Evolutionary conservation across 169 alveolate genomes (phyloP).

Genomic region (Eimeria brunetti): DNA sequence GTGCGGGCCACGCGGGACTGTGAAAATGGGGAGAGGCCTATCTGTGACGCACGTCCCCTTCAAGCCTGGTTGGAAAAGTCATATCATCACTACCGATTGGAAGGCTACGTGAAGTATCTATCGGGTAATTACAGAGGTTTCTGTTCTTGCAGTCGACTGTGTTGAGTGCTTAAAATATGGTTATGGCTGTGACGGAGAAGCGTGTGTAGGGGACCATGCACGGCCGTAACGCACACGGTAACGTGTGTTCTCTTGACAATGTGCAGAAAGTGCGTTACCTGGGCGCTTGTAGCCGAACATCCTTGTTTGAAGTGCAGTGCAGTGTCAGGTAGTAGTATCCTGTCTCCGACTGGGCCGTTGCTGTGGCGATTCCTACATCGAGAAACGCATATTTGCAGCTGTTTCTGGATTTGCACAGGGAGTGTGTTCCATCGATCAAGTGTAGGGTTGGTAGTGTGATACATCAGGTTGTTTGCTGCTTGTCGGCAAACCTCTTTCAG

Average conservation of each 20-base stretch:
- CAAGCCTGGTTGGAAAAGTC: too few relatives aligned
- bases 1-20: too few relatives aligned
- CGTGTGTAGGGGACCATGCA: neutral
- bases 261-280: neutral
- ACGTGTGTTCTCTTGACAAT: neutral
- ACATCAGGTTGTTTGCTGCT: too few relatives aligned
- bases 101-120: too few relatives aligned
- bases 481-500: too few relatives aligned
- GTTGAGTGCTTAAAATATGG: too few relatives aligned
- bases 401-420: neutral
- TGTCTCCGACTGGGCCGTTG: neutral
- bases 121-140: too few relatives aligned
- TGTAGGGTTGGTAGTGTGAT: neutral
- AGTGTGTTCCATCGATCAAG: neutral
- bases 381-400: neutral
- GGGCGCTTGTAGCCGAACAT: neutral
- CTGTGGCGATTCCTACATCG: neutral
- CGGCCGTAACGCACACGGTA: neutral
- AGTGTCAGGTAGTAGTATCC: neutral
- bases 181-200: too few relatives aligned
- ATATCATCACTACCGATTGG: too few relatives aligned
- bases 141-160: too few relatives aligned
- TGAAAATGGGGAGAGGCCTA: too few relatives aligned
- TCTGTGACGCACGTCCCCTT: too few relatives aligned
- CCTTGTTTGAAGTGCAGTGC: neutral